phyloP scores from a whole-genome alignment of 768 basidiomycete species.

The Collybia mongolica region DNA sequence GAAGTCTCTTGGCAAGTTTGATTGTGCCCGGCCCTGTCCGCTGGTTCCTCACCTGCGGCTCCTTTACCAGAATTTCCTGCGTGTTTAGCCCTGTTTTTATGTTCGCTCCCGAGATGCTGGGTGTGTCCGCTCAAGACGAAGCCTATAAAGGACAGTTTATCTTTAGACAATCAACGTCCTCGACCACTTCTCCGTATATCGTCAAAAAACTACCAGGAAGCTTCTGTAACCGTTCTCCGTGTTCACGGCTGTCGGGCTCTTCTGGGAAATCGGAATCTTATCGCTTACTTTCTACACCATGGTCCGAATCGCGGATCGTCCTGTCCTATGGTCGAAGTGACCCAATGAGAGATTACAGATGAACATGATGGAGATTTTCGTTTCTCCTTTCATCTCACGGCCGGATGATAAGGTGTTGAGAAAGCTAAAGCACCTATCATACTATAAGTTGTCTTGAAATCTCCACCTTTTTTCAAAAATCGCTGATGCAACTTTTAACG shows the following conservation, averaged over 20 bases:
- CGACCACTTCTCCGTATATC: background rate
- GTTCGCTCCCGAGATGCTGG: constrained; percentile 7
- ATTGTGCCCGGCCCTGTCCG: background rate
- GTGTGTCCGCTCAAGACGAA: constrained; percentile 1
- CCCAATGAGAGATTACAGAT: background rate
- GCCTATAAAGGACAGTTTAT: constrained; percentile 5
- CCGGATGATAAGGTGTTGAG: no score
- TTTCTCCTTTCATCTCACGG: no score
- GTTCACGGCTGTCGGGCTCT: background rate
- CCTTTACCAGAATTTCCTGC: constrained; percentile 3
- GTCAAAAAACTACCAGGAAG: background rate
- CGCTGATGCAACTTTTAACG: no score
- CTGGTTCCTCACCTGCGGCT: background rate
- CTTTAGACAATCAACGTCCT: constrained; percentile 6
- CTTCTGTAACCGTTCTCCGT: background rate
- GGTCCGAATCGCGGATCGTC: background rate
- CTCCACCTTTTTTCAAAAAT: no score
- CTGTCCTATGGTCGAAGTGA: background rate
- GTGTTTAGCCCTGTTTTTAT: background rate
- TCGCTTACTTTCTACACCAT: background rate
- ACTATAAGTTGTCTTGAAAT: no score
- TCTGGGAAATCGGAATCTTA: background rate
- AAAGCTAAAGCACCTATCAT: no score
- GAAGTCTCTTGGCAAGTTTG: background rate
- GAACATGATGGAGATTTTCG: no score